Percentiles rank a stretch among this genome's conserved stretches.
These are phyloP conservation scores for Malus sieversii DNA, from an alignment of 306 rosid species.

Conservation along the genomic window DNA sequence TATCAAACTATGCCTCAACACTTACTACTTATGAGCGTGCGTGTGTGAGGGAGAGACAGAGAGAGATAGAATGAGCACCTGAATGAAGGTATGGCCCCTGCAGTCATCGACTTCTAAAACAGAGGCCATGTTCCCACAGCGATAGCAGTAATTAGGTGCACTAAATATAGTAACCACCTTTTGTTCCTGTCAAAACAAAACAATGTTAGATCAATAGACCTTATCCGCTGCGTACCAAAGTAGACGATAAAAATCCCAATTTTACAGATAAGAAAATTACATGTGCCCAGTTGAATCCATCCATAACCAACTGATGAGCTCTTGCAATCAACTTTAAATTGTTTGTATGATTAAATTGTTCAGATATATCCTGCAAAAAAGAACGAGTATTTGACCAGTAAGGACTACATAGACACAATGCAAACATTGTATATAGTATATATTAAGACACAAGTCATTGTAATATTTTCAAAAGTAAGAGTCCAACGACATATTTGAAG, in stretches of 20 bases:
- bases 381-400: constrained; percentile 4
- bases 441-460: not conserved
- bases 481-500: constrained; percentile 1
- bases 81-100: constrained; percentile 90
- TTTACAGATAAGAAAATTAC: constrained; percentile 38
- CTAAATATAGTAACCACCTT: constrained; percentile 98
- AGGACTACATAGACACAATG: not conserved
- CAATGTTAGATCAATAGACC: constrained; percentile 12
- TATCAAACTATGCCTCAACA: not conserved
- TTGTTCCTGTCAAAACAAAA: constrained; percentile 76
- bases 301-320: constrained; percentile 99
- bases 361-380: constrained; percentile 84
- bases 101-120: constrained; percentile 98
- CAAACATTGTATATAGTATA: not conserved
- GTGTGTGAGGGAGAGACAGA: not conserved
- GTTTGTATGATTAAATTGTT: constrained; percentile 93
- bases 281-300: constrained; percentile 99
- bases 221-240: constrained; percentile 6
- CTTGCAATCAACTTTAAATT: constrained; percentile 94
- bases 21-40: not conserved
- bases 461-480: not conserved
- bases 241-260: not conserved
- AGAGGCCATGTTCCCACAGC: constrained; percentile 99
- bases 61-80: constrained; percentile 41
- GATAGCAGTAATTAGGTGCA: constrained; percentile 97